Conservation (phyloP, 139 green algal species). For the Marvania coccoides region DNA sequence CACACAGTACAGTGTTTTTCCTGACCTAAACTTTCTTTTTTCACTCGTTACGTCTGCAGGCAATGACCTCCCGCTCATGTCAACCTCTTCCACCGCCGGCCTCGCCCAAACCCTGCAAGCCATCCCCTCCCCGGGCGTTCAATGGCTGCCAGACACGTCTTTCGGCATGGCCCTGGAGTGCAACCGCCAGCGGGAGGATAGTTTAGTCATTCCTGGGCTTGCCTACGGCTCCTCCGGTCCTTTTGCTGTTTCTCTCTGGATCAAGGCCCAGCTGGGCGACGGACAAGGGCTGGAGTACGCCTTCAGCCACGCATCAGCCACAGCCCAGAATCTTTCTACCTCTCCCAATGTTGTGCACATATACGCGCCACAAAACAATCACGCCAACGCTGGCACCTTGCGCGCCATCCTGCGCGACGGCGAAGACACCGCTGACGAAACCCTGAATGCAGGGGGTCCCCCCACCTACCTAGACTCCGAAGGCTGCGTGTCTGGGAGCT, state of each 20-base stretch:
- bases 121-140: neutral
- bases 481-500: conserved; percentile 3
- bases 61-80: too few species aligned
- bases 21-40: too few species aligned
- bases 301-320: neutral
- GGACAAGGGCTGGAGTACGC: neutral
- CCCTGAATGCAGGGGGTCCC: too few species aligned
- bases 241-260: conserved; percentile 20
- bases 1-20: too few species aligned
- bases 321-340: neutral
- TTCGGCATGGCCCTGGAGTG: conserved; percentile 15
- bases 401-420: conserved; percentile 31
- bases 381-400: conserved; percentile 33
- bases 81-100: too few species aligned
- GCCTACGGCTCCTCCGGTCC: conserved; percentile 10
- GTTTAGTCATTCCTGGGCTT: conserved; percentile 15
- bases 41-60: too few species aligned
- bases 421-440: neutral
- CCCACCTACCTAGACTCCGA: conserved; percentile 39
- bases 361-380: conserved; percentile 14
- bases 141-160: neutral
- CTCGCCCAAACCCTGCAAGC: too few species aligned
- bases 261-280: neutral
- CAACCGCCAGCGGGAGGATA: neutral
- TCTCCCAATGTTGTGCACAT: conserved; percentile 2